Base-by-base conservation (phyloP, 2,329 filamentous ascomycete species). In the Aspergillus pseudonomiae region DNA sequence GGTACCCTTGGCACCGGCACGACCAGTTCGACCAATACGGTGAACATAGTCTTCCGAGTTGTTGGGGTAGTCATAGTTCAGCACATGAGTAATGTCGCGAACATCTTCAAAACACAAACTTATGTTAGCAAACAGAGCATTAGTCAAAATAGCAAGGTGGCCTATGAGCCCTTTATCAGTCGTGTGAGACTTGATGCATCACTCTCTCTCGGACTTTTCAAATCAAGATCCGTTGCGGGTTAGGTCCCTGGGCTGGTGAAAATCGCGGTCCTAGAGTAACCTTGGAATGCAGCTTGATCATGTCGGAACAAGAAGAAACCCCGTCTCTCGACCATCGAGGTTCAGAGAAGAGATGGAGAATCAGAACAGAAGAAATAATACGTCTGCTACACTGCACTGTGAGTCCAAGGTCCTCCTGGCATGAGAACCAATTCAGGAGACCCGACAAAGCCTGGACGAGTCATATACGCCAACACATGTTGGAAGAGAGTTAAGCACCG, bases 51-150 rank as follows among this genome's bases (percentile, higher is more conserved):
- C 87, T 79, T 89, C 87, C 74, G 87, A 89, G 79, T 89, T 98
- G 86, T 98, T 98, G 81, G 94, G 94, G 83, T 98, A 98, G 81
- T 98, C 95, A 92, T 98, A 97, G 89, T 98, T 98, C 84, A 99
- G 88, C 83, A 99, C 95, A 85, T 99, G 95, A 83, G 95, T 98
- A 85, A 99, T 99, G 88, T 99, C 96, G 85, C 94, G 94, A 86
- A 99, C 95, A 91, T 99, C 95, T 98, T 97, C 78, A 83, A 77
- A 34, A 84, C 80, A 84, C 80, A 84, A 79, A 86, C 67, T 68
- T 66, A 88, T 86, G 91, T 96, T 96, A 96, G 93, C 88, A 88
- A 79, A 76, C 75, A 86, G 84, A 82, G 83, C 84, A 85, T 76
- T 75, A 77, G 73, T 77, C 60, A 71, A 71, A 69, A 71, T 67